A percentile compares a stretch with the other conserved stretches of the same genome.
These are phyloP conservation scores for Biscutella laevigata DNA, from an alignment of 441 rosid genomes.

Conservation along the genomic window DNA sequence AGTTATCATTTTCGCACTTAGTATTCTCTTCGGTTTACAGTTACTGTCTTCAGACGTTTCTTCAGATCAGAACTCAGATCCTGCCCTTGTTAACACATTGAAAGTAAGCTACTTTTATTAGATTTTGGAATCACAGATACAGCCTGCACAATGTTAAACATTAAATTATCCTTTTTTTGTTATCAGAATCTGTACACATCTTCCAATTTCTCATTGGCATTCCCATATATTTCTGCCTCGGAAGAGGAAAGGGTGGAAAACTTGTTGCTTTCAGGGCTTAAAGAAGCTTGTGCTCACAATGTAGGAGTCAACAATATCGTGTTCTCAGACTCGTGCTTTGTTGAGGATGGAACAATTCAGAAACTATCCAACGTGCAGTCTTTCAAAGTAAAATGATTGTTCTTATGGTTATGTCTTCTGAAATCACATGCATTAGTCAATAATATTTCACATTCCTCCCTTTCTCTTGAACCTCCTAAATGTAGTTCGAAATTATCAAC, in stretches of 20 bases:
- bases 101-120: conserved; percentile 35
- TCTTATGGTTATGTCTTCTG: background rate
- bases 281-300: conserved; percentile 48
- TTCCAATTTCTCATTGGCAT: conserved; percentile 84
- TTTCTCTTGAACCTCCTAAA: background rate
- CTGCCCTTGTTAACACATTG: conserved; percentile 51
- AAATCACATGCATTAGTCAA: background rate
- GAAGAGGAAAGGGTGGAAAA: conserved; percentile 60
- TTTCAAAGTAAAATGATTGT: conserved; percentile 39
- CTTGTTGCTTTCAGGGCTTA: conserved; percentile 55
- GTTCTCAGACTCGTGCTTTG: conserved; percentile 60
- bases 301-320: conserved; percentile 43
- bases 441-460: background rate
- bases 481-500: conserved; percentile 8
- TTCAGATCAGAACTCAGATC: conserved; percentile 36
- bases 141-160: background rate
- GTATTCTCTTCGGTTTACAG: conserved; percentile 23
- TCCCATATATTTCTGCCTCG: conserved; percentile 64
- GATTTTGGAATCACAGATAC: background rate
- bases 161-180: background rate
- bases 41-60: conserved; percentile 62
- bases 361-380: conserved; percentile 50
- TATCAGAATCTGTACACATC: conserved; percentile 48
- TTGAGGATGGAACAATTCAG: conserved; percentile 49
- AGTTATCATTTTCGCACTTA: background rate